Evolutionary conservation across 768 basidiomycete genomes (phyloP).

Genomic region (Suillus fuscotomentosus): DNA sequence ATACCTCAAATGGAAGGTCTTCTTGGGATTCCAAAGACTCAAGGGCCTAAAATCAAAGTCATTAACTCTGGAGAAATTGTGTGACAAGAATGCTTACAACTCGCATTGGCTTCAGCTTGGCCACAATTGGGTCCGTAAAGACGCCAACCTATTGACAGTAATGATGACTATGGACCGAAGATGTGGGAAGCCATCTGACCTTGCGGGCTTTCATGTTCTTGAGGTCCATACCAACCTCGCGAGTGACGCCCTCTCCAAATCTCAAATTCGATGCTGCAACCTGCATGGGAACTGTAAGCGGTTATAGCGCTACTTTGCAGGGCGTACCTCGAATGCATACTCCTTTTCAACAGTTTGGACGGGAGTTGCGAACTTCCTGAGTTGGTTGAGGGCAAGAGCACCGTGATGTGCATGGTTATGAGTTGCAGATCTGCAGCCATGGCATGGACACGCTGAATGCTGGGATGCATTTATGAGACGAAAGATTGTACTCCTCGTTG

Average conservation of each 20-base stretch:
- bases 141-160: slow-evolving; percentile 73
- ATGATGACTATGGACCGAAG: slow-evolving; percentile 9
- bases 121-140: slow-evolving; percentile 88
- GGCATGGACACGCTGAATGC: slow-evolving; percentile 77
- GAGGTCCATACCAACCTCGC: slow-evolving; percentile 90
- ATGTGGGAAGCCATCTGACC: slow-evolving; percentile 37
- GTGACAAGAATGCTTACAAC: slow-evolving; percentile 47
- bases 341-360: slow-evolving; percentile 73
- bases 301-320: neutral
- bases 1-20: slow-evolving; percentile 78
- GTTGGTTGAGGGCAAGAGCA: slow-evolving; percentile 47
- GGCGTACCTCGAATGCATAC: slow-evolving; percentile 83
- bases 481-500: slow-evolving; percentile 61
- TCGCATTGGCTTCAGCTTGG: slow-evolving; percentile 79
- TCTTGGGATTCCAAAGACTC: slow-evolving; percentile 76
- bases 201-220: slow-evolving; percentile 91
- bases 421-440: slow-evolving; percentile 53
- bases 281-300: slow-evolving; percentile 32
- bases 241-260: slow-evolving; percentile 88
- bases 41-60: slow-evolving; percentile 50
- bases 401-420: slow-evolving; percentile 38
- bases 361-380: slow-evolving; percentile 77
- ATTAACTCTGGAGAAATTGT: neutral
- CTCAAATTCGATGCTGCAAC: slow-evolving; percentile 85
- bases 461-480: slow-evolving; percentile 77